Percentiles rank a stretch among this genome's conserved stretches.
Conservation (phyloP, 2,329 filamentous ascomycete genomes). For the Emergomyces africanus region DNA sequence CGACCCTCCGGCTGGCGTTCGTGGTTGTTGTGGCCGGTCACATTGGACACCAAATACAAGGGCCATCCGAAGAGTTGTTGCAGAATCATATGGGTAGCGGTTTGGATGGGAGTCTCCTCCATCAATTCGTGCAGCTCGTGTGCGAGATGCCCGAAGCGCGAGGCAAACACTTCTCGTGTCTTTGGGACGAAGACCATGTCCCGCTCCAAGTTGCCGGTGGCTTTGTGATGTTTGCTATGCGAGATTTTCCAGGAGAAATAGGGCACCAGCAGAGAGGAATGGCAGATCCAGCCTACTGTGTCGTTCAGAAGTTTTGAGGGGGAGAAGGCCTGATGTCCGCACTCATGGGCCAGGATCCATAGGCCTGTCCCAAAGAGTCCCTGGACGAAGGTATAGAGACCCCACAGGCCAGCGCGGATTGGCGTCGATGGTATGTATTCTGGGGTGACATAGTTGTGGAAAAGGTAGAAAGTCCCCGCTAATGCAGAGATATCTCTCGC, state of each 20-base stretch:
- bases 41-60: conserved; percentile 79
- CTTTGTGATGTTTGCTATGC: conserved; percentile 99
- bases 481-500: conserved; percentile 64
- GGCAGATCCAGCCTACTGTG: conserved; percentile 78
- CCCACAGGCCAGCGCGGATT: conserved; percentile 52
- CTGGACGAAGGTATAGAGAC: conserved; percentile 66
- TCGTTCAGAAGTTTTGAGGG: conserved; percentile 85
- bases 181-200: conserved; percentile 99
- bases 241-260: conserved; percentile 99
- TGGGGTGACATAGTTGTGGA: conserved; percentile 80
- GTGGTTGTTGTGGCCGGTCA: conserved; percentile 94
- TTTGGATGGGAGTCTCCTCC: conserved; percentile 87
- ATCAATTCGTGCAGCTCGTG: conserved; percentile 81
- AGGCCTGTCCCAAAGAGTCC: conserved; percentile 86
- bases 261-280: conserved; percentile 79
- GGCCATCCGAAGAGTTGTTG: conserved; percentile 94
- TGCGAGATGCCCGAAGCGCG: conserved; percentile 55
- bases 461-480: conserved; percentile 68
- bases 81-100: conserved; percentile 56
- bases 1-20: conserved; percentile 84
- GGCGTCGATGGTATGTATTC: conserved; percentile 62
- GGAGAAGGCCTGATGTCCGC: conserved; percentile 93
- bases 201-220: conserved; percentile 89
- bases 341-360: conserved; percentile 97
- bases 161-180: conserved; percentile 70